Conservation (phyloP, 2,329 filamentous ascomycete genomes). For the Fusarium buharicum region DNA sequence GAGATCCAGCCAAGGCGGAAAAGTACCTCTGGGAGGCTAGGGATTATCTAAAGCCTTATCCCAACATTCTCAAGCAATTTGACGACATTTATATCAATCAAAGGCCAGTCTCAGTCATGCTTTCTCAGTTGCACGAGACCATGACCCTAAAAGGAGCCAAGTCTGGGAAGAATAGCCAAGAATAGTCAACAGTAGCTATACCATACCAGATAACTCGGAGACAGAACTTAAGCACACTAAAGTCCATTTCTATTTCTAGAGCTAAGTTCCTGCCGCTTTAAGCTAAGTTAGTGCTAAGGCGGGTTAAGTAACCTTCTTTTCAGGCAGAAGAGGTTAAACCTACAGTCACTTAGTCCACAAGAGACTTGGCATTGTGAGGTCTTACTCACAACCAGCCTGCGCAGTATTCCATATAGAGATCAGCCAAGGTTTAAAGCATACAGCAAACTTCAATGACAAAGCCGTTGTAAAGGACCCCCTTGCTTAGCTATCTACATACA, state of each 20-base stretch:
- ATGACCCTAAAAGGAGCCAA: constrained; percentile 8
- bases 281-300: background rate
- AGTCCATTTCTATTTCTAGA: background rate
- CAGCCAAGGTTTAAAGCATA: no score
- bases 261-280: background rate
- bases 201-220: background rate
- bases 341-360: no score
- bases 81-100: constrained; percentile 37
- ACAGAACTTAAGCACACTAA: background rate
- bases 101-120: constrained; percentile 27
- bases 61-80: constrained; percentile 28
- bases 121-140: constrained; percentile 28
- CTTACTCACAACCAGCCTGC: no score
- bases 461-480: no score
- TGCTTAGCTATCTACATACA: no score
- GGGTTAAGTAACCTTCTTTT: no score
- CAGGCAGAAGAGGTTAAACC: no score
- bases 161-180: background rate
- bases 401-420: no score
- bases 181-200: background rate
- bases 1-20: constrained; percentile 30
- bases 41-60: constrained; percentile 31
- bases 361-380: no score
- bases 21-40: constrained; percentile 34
- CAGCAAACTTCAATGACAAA: no score